Evolutionary conservation across 2,329 filamentous ascomycete species (phyloP).

Genomic region (Didymella pomorum): DNA sequence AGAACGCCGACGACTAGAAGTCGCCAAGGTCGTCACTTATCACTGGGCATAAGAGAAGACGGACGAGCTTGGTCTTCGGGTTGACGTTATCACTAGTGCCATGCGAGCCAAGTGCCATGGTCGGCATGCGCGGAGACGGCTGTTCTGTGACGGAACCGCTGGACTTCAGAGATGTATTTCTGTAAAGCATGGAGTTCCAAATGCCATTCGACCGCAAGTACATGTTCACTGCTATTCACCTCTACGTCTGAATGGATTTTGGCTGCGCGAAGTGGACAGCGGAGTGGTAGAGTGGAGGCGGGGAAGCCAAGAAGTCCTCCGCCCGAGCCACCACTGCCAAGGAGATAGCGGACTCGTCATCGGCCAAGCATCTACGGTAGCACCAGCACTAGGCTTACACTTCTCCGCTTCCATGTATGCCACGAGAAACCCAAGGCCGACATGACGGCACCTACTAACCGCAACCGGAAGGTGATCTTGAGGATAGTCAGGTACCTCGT

Average conservation of each 20-base stretch:
- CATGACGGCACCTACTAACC: constrained; percentile 17
- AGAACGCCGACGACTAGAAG: neutral
- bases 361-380: constrained; percentile 23
- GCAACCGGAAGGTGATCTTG: constrained; percentile 16
- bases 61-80: neutral
- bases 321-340: constrained; percentile 26
- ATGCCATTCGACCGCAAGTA: neutral
- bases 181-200: neutral
- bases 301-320: constrained; percentile 18
- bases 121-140: constrained; percentile 12
- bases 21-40: constrained; percentile 17
- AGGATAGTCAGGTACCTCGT: constrained; percentile 9
- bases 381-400: neutral
- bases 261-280: neutral
- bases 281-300: neutral
- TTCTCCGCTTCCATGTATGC: constrained; percentile 14
- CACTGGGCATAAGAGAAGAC: constrained; percentile 13
- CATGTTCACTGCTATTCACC: no score
- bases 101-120: constrained; percentile 20
- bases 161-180: neutral
- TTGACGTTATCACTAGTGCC: constrained; percentile 20
- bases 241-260: neutral
- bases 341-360: constrained; percentile 23
- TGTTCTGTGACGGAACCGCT: neutral
- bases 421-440: constrained; percentile 13